Evolutionary conservation across 805 yeast species (phyloP).

Genomic region (Kuraishia hungarica): DNA sequence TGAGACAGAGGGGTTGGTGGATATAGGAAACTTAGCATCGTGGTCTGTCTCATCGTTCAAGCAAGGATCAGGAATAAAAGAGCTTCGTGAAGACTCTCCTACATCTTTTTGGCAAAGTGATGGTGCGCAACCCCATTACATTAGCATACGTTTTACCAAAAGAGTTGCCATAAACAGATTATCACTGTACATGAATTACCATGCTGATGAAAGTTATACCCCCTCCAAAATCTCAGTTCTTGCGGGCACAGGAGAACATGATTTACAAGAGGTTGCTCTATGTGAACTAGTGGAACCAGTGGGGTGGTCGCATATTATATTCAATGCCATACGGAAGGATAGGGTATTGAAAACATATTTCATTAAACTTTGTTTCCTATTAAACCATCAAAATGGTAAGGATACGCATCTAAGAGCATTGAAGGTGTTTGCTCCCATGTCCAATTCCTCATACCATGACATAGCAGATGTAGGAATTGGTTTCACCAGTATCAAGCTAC

Average conservation of each 20-base stretch:
- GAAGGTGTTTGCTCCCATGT: conserved; percentile 41
- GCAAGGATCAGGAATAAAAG: conserved; percentile 62
- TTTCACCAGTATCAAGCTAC: conserved; percentile 22
- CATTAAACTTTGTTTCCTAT: conserved; percentile 49
- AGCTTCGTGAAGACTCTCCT: conserved; percentile 66
- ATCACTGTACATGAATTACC: conserved; percentile 62
- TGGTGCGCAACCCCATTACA: conserved; percentile 79
- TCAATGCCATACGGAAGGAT: conserved; percentile 45
- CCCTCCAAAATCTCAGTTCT: conserved; percentile 59
- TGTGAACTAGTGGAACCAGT: conserved; percentile 54
- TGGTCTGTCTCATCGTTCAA: conserved; percentile 81
- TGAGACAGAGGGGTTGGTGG: conserved; percentile 53
- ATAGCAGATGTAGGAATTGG: conserved; percentile 18
- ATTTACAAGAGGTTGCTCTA: conserved; percentile 56
- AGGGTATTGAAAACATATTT: conserved; percentile 59
- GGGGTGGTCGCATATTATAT: conserved; percentile 70
- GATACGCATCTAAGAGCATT: conserved; percentile 85
- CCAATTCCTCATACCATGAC: conserved; percentile 15
- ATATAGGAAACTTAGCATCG: conserved; percentile 71
- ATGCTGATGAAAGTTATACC: conserved; percentile 84
- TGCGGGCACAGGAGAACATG: conserved; percentile 79
- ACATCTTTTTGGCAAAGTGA: conserved; percentile 90
- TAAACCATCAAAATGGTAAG: conserved; percentile 93
- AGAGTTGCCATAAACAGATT: conserved; percentile 61
- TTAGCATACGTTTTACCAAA: conserved; percentile 75